Conservation (phyloP, 2,329 filamentous ascomycete species). For the Gaeumannomyces sp. region DNA sequence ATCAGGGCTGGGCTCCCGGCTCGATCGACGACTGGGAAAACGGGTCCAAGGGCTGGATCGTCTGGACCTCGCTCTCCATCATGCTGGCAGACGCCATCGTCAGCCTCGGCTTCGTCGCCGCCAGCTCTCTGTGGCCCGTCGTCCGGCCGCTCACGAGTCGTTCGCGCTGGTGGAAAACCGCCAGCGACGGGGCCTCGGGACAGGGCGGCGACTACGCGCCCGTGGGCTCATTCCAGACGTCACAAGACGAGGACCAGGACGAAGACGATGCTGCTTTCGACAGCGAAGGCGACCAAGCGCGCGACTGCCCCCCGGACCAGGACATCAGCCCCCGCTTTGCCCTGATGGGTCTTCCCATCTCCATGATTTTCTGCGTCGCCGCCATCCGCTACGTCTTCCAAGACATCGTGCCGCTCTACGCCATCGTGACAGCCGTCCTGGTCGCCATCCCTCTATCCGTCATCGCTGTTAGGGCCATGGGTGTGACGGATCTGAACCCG, state of each 20-base stretch:
- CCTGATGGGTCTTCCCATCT: conserved; percentile 66
- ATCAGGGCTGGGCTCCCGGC: conserved; percentile 82
- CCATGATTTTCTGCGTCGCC: conserved; percentile 70
- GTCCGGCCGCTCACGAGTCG: neutral
- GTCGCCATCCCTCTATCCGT: conserved; percentile 76
- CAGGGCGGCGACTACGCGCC: neutral
- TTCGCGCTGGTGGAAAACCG: neutral
- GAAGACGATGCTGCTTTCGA: neutral
- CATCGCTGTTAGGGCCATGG: conserved; percentile 63
- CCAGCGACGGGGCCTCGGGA: neutral
- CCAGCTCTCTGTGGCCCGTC: conserved; percentile 32
- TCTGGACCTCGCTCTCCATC: conserved; percentile 92
- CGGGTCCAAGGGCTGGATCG: conserved; percentile 97
- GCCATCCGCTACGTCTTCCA: conserved; percentile 76
- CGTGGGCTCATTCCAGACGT: neutral
- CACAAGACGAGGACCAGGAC: neutral
- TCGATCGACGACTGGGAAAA: conserved; percentile 81
- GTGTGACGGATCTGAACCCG: conserved; percentile 81
- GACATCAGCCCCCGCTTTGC: conserved; percentile 70
- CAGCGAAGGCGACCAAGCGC: conserved; percentile 35
- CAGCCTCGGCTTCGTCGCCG: conserved; percentile 72
- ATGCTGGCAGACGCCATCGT: conserved; percentile 94
- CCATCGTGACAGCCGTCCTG: conserved; percentile 71
- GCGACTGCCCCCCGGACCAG: conserved; percentile 79
- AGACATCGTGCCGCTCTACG: conserved; percentile 69